Base-by-base conservation (phyloP, 148 eudicot species). In the Fagopyrum tataricum region DNA sequence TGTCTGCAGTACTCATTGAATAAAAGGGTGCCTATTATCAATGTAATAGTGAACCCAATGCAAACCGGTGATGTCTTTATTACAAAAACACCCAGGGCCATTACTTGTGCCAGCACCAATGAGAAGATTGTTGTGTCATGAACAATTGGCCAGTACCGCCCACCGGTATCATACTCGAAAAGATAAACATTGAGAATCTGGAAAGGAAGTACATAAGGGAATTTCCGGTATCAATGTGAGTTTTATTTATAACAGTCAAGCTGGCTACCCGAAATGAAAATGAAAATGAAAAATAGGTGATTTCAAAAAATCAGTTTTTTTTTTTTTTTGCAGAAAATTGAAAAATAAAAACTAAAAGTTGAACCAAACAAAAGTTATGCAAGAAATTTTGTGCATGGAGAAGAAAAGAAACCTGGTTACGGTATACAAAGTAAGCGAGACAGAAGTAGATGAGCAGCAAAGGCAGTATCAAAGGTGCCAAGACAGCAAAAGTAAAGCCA, bases 131-230 rank as follows among this genome's bases (percentile, higher is more conserved):
- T 81, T 40, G 97, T 80, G 81, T 74, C 84, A 72, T 92, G 96
- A 48, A 90, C 82, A 74, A 92, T 55, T 12, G 96, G 97, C 99
- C 99, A 96, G 75, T 81, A 92, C 64, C 71, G 78, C n/a, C 99
- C 99, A 51, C 94, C 97, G 46, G 81, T 96, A 52, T 92, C 85
- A 49, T 96, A 92, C 71, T 81, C 79, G 18, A 87, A 87, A 37
- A 88, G 82, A 56, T 96, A 96, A 10, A 92, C 97, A 75, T 92
- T 92, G 75, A 96, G 85, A 70, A 96, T 78, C 99, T 96, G 96
- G 8, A 72, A 72, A 37, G 61, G 17, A 72, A 51, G 44, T 44
- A 18, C 26, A 0, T 18, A 42, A 69, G 40, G 37, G 37, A 31
- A 31, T 31, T 31, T 31, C 37, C 37, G 37, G 37, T 31, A 31